phyloP scores from a whole-genome alignment of 768 basidiomycete species.

The Auricularia sp. region DNA sequence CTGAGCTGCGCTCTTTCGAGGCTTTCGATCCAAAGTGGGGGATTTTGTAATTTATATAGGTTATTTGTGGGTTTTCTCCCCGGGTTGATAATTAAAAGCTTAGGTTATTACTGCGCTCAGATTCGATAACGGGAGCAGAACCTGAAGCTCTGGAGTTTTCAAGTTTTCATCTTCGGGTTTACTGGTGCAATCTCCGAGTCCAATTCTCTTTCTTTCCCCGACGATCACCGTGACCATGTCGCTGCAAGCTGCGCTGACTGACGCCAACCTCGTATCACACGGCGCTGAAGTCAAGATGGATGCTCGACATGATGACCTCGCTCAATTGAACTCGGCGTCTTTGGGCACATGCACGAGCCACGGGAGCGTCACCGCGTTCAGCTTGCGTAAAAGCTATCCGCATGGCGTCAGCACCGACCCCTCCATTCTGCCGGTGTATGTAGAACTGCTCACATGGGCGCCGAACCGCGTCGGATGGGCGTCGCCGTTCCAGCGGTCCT shows the following conservation, averaged over 20 bases:
- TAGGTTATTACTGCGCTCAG: no score
- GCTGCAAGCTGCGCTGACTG: background rate
- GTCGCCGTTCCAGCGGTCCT: slow-evolving; percentile 53
- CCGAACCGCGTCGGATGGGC: slow-evolving; percentile 42
- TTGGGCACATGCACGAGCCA: slow-evolving; percentile 48
- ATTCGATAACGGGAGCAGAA: no score
- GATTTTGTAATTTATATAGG: no score
- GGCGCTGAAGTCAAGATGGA: slow-evolving; percentile 30
- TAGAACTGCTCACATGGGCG: slow-evolving; percentile 15
- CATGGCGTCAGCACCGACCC: background rate
- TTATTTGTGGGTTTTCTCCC: no score
- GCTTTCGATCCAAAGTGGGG: no score
- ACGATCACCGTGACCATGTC: background rate
- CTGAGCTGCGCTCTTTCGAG: no score
- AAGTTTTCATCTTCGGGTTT: no score
- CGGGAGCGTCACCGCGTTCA: slow-evolving; percentile 41
- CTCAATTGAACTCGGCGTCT: slow-evolving; percentile 1
- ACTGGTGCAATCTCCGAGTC: no score
- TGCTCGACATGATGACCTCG: no score
- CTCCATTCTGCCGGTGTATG: background rate
- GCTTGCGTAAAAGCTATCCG: slow-evolving; percentile 31
- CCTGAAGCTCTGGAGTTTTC: no score
- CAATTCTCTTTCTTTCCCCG: no score
- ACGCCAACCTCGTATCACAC: slow-evolving; percentile 31
- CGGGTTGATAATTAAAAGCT: no score